Evolutionary conservation across 345 rosid genomes (phyloP).

Genomic region (Camelina sativa): DNA sequence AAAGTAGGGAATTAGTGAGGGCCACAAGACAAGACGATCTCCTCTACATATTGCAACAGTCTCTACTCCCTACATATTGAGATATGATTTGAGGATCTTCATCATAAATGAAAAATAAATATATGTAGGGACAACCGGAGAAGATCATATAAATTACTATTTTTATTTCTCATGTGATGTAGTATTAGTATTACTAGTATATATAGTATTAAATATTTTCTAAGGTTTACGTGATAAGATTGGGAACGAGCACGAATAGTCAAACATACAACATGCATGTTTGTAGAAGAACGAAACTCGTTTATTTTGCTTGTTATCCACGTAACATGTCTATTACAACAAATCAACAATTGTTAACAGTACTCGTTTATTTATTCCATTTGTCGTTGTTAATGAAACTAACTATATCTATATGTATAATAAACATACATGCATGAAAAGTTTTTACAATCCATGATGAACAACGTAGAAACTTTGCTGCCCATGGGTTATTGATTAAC

Average conservation of each 20-base stretch:
- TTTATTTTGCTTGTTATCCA: not conserved
- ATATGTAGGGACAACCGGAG: constrained; percentile 24
- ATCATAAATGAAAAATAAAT: constrained; percentile 26
- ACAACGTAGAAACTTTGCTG: no score
- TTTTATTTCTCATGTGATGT: not conserved
- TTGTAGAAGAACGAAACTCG: constrained; percentile 11
- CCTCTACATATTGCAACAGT: not conserved
- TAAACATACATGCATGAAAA: not conserved
- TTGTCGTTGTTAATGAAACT: not conserved
- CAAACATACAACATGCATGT: constrained; percentile 2
- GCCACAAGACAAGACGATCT: not conserved
- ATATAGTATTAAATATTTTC: constrained; percentile 3
- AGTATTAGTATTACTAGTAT: not conserved
- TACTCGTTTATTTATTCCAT: not conserved
- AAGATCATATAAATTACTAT: not conserved
- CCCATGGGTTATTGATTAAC: no score
- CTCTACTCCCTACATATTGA: not conserved
- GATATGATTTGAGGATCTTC: constrained; percentile 29
- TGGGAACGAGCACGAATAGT: constrained; percentile 36
- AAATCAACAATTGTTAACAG: not conserved
- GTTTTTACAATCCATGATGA: not conserved
- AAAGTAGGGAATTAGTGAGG: constrained; percentile 4
- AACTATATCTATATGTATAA: not conserved
- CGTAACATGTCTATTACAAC: not conserved
- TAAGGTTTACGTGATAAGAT: constrained; percentile 29